phyloP scores from a whole-genome alignment of 2,329 filamentous ascomycete species.

The Hypoxylon sp. region DNA sequence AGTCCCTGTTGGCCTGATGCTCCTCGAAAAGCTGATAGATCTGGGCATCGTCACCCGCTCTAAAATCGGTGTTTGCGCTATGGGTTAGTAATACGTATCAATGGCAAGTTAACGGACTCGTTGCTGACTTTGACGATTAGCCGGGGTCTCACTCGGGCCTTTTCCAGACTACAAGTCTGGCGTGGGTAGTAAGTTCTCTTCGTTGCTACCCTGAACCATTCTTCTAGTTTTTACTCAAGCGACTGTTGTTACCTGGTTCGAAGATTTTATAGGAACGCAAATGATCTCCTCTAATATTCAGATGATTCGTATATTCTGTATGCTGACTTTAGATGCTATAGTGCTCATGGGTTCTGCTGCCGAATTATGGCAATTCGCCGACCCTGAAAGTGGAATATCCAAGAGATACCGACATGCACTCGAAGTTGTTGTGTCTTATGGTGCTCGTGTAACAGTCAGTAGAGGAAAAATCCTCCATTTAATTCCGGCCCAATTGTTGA shows the following conservation, averaged over 20 bases:
- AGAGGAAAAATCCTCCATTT: neutral
- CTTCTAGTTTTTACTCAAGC: neutral
- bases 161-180: slow-evolving; percentile 93
- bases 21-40: slow-evolving; percentile 92
- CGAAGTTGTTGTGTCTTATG: slow-evolving; percentile 80
- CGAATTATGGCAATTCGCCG: slow-evolving; percentile 94
- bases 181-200: slow-evolving; percentile 65
- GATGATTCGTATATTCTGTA: neutral
- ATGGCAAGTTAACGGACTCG: neutral
- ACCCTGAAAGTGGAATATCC: slow-evolving; percentile 84
- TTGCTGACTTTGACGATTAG: slow-evolving; percentile 57
- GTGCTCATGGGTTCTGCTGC: slow-evolving; percentile 91
- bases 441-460: slow-evolving; percentile 78
- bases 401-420: slow-evolving; percentile 84
- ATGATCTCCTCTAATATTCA: neutral
- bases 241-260: too few relatives aligned
- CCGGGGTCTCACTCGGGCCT: slow-evolving; percentile 92
- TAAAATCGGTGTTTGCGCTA: slow-evolving; percentile 87
- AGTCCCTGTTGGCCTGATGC: slow-evolving; percentile 92
- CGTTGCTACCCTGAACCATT: neutral
- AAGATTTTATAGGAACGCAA: neutral
- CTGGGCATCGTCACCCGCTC: slow-evolving; percentile 85
- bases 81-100: slow-evolving; percentile 61
- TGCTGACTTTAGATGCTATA: slow-evolving; percentile 23
- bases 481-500: neutral